Percentiles rank a stretch among this genome's conserved stretches.
Evolutionary conservation across 2,329 filamentous ascomycete genomes (phyloP).

Genomic region (Colletotrichum magnum): DNA sequence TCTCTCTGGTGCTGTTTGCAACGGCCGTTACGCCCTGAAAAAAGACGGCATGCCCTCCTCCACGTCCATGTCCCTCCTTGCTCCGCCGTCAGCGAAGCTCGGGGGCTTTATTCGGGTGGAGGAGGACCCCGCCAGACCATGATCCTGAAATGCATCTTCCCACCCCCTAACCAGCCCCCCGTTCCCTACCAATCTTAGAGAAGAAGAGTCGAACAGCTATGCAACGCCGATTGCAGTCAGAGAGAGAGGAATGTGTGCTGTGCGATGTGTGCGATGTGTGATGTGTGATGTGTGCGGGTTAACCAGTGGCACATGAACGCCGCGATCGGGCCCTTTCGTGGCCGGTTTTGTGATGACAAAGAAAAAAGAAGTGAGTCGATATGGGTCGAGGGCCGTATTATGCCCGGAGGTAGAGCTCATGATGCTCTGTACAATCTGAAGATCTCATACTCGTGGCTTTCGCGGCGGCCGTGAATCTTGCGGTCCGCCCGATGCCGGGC

Average conservation of each 20-base stretch:
- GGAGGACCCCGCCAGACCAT: constrained; percentile 27
- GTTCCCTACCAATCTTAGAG: constrained; percentile 41
- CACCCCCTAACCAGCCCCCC: constrained; percentile 33
- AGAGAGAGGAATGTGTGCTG: constrained; percentile 21
- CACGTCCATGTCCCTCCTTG: neutral
- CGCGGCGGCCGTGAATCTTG: constrained; percentile 1
- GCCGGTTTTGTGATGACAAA: constrained; percentile 34
- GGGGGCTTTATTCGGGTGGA: constrained; percentile 5
- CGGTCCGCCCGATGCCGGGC: constrained; percentile 5
- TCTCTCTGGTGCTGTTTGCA: constrained; percentile 27
- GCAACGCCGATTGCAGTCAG: constrained; percentile 38
- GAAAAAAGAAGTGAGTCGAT: constrained; percentile 25
- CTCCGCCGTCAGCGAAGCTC: neutral
- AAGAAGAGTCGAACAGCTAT: constrained; percentile 35
- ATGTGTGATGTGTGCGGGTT: constrained; percentile 13
- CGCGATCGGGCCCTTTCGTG: constrained; percentile 20
- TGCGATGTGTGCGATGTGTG: constrained; percentile 18
- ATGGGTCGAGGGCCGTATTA: constrained; percentile 27
- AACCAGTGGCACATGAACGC: constrained; percentile 31
- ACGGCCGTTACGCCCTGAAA: constrained; percentile 39
- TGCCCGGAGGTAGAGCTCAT: constrained; percentile 21
- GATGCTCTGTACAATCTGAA: constrained; percentile 29
- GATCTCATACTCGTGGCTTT: constrained; percentile 21
- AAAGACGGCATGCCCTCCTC: constrained; percentile 26
- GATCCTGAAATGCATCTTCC: constrained; percentile 40